These are phyloP conservation scores for Fusarium metavorans DNA, from an alignment of 2,329 filamentous ascomycete genomes.

Conservation along the genomic window DNA sequence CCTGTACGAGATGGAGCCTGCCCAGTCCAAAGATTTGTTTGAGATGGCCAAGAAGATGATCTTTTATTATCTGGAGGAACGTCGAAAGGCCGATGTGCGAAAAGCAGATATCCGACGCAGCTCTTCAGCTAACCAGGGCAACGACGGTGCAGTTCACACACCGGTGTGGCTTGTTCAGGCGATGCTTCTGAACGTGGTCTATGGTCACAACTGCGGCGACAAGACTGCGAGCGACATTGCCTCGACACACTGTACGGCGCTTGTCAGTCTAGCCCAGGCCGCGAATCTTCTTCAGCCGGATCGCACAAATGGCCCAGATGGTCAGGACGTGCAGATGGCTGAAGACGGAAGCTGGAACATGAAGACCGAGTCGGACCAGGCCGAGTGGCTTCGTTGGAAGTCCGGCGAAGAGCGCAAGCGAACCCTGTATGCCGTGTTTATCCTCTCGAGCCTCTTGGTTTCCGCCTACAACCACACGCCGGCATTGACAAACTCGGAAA, in stretches of 20 bases:
- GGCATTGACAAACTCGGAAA: conserved; percentile 92
- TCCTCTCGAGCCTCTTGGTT: conserved; percentile 89
- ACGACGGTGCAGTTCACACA: conserved; percentile 76
- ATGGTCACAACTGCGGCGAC: conserved; percentile 94
- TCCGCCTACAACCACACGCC: conserved; percentile 94
- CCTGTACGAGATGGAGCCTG: conserved; percentile 87
- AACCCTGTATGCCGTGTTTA: conserved; percentile 91
- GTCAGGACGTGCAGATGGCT: conserved; percentile 68
- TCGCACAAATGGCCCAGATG: conserved; percentile 58
- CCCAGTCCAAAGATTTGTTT: conserved; percentile 85
- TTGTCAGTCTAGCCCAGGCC: conserved; percentile 90
- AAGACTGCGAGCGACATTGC: conserved; percentile 92
- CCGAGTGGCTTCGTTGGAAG: conserved; percentile 87
- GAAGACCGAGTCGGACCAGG: conserved; percentile 63
- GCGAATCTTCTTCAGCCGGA: conserved; percentile 75
- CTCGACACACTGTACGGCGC: conserved; percentile 88
- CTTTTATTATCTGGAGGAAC: conserved; percentile 89
- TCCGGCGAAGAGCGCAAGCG: conserved; percentile 89
- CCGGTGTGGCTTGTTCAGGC: conserved; percentile 96
- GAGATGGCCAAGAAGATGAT: conserved; percentile 97
- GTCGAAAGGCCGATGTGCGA: conserved; percentile 84
- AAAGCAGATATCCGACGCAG: conserved; percentile 70
- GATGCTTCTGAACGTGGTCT: conserved; percentile 96
- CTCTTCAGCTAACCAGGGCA: conserved; percentile 60
- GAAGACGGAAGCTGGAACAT: conserved; percentile 64